These are phyloP conservation scores for Naganishia sp. DNA, from an alignment of 1,284 basidiomycete species.

Conservation along the genomic window DNA sequence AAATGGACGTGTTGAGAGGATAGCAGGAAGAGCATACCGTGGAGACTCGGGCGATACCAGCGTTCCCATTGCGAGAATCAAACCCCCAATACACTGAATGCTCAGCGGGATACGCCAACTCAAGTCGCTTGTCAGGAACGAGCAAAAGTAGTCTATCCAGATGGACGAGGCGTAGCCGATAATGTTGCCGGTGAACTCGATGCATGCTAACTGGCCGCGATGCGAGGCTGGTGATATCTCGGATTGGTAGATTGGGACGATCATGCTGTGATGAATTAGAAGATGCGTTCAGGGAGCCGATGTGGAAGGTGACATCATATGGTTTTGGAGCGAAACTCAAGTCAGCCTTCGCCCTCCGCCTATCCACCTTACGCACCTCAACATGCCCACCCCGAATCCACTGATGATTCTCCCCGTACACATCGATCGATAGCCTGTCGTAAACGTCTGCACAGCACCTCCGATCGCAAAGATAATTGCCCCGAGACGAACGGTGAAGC, in stretches of 20 bases:
- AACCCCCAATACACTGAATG: constrained; percentile 85
- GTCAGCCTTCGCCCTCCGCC: not conserved
- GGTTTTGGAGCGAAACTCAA: not conserved
- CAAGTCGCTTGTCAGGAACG: constrained; percentile 76
- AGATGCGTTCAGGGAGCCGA: not conserved
- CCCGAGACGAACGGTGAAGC: constrained; percentile 82
- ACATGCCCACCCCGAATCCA: constrained; percentile 89
- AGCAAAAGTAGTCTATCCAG: constrained; percentile 94
- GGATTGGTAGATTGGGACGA: constrained; percentile 96
- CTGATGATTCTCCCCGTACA: constrained; percentile 82
- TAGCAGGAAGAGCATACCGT: constrained; percentile 57
- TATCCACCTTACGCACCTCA: constrained; percentile 65
- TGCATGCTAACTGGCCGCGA: constrained; percentile 86
- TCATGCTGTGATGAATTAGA: constrained; percentile 63
- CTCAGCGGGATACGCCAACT: constrained; percentile 83
- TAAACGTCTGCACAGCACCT: constrained; percentile 85
- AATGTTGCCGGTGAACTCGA: constrained; percentile 84
- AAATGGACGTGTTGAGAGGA: not conserved
- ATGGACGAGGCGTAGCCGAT: constrained; percentile 77
- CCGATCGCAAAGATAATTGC: constrained; percentile 86
- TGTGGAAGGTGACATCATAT: not conserved
- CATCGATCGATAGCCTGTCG: constrained; percentile 80
- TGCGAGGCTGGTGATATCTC: constrained; percentile 95
- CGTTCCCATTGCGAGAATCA: constrained; percentile 77
- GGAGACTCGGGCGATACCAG: constrained; percentile 91